Percentiles rank a stretch among this genome's conserved stretches.
These are phyloP conservation scores for Leonotis leonurus DNA, from an alignment of 257 asterid species.

Conservation along the genomic window DNA sequence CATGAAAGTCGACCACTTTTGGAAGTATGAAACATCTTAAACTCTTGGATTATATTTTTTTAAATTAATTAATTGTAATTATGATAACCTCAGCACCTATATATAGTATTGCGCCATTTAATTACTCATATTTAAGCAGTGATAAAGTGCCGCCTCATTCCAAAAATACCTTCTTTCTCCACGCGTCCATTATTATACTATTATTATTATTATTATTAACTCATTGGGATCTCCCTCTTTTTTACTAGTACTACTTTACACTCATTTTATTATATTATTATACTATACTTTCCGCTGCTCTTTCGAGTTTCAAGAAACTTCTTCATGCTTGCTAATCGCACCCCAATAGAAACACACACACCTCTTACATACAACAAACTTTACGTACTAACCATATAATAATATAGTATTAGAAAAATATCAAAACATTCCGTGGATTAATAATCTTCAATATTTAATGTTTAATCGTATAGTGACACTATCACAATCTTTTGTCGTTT, in stretches of 20 bases:
- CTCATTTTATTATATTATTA: slow-evolving; percentile 16
- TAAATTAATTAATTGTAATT: slow-evolving; percentile 22
- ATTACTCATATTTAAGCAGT: slow-evolving; percentile 15
- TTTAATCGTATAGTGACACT: background rate
- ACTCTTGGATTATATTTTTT: too few species aligned
- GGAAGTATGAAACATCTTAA: too few species aligned
- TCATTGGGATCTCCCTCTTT: too few species aligned
- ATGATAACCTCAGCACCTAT: slow-evolving; percentile 52
- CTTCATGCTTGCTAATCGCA: slow-evolving; percentile 23
- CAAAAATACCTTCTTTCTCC: slow-evolving; percentile 17
- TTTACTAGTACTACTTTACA: too few species aligned
- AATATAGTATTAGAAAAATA: too few species aligned
- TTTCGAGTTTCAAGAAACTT: slow-evolving; percentile 44
- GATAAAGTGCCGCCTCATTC: slow-evolving; percentile 26
- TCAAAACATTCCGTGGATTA: too few species aligned
- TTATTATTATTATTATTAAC: too few species aligned
- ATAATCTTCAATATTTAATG: background rate
- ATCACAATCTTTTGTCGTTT: background rate
- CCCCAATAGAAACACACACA: background rate
- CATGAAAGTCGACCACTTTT: background rate
- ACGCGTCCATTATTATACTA: slow-evolving; percentile 34
- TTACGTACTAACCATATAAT: too few species aligned
- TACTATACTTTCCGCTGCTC: slow-evolving; percentile 22
- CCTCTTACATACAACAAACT: background rate
- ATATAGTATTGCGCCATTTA: slow-evolving; percentile 31